phyloP scores from a whole-genome alignment of 352 stramenopile species.

The Phytophthora vignae region DNA sequence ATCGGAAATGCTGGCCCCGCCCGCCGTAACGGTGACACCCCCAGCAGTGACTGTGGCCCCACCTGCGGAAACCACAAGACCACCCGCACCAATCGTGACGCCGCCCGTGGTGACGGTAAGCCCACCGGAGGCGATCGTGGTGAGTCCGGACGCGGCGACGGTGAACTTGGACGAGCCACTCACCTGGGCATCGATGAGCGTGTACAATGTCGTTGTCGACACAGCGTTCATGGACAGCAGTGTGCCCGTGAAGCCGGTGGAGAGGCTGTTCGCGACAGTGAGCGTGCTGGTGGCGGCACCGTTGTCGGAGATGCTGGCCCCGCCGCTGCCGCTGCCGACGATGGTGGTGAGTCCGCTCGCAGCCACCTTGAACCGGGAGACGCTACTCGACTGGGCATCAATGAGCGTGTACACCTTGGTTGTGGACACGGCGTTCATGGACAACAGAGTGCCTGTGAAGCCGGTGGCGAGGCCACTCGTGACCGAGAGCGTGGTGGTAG shows the following conservation, averaged over 20 bases:
- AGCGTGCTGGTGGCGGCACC: neutral
- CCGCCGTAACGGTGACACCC: slow-evolving; percentile 3
- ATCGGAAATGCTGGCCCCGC: too few relatives aligned
- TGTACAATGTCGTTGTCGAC: too few relatives aligned
- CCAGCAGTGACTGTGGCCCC: slow-evolving; percentile 1
- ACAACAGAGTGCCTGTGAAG: slow-evolving; percentile 6
- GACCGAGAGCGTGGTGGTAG: too few relatives aligned
- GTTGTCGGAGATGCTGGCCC: too few relatives aligned
- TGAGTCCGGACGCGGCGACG: slow-evolving; percentile 39
- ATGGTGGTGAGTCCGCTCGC: slow-evolving; percentile 20
- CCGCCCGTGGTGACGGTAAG: too few relatives aligned
- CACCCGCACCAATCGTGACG: too few relatives aligned
- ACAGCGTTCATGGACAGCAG: slow-evolving; percentile 15
- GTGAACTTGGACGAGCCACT: slow-evolving; percentile 30
- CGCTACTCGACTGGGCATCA: neutral
- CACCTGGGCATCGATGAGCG: slow-evolving; percentile 21
- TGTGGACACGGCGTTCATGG: neutral
- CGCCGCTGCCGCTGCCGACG: too few relatives aligned
- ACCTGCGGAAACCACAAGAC: slow-evolving; percentile 11
- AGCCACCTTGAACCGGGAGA: slow-evolving; percentile 28
- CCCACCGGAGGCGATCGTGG: slow-evolving; percentile 30
- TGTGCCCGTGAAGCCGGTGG: neutral
- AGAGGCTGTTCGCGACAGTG: slow-evolving; percentile 3
- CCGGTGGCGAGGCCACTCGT: neutral
- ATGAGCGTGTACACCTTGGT: neutral